Evolutionary conservation across 2,329 filamentous ascomycete genomes (phyloP), one percentile per base, ranked within the genome.

Genomic region (Neocatenulostroma microsporum): DNA sequence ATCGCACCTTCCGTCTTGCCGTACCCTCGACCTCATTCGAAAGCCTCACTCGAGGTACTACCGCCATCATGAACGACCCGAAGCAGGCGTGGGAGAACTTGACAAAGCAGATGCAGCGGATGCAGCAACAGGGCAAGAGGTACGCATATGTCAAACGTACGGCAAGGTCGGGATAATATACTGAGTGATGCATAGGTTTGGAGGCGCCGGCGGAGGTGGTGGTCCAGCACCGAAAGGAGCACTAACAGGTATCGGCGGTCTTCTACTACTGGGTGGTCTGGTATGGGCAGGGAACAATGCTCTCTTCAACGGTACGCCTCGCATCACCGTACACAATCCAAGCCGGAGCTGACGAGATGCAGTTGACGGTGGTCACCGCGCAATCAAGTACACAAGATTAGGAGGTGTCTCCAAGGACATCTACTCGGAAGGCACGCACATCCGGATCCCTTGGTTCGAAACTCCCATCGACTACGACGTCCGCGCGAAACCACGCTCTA

Each of bases 331-430:
- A 27, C 30, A 33, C 32, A 36, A 10, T 9, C n/a, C 14, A 13
- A 29, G 14, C 15, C 17, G 15, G 1, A 11, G 23, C 23, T 24
- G 23, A 24, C n/a, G n/a, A n/a, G 12, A 27, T 31, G 19, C 36
- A 58, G 91, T 98, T 55, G 91, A 98, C 60, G 91, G 91, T 80
- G 91, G 91, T 69, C 91, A 96, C 66, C 82, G 91, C 60, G 91
- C 91, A 49, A 98, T 98, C 75, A 98, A 98, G 67, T 98, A 98
- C 70, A 87, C 82, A 54, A 82, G 55, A 34, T 57, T 94, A 65
- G 84, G 78, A 56, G 91, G 91, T 72, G 89, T 98, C 38, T 82
- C 84, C 73, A 88, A 88, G 69, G 86, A 96, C 58, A 98, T 98
- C 63, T 98, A 94, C 70, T 74, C 57, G 54, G 91, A 98, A 86